A percentile compares a stretch with the other conserved stretches of the same genome.
These are phyloP conservation scores for Filobasidium uniguttulatum DNA, from an alignment of 1,284 basidiomycete species.

Conservation along the genomic window DNA sequence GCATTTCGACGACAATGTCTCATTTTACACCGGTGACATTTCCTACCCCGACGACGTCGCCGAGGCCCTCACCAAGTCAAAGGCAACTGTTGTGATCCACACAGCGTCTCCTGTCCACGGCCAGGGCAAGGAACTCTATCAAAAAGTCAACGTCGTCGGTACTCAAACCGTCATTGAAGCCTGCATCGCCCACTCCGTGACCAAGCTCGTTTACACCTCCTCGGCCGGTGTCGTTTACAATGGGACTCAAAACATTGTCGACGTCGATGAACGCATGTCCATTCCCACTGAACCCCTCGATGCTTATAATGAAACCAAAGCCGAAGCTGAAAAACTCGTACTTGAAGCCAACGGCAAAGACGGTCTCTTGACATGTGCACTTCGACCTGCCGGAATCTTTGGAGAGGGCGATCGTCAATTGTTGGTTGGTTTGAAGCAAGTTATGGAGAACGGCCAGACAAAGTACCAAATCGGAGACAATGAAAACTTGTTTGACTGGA, in stretches of 20 bases:
- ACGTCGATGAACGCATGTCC: slow-evolving; percentile 77
- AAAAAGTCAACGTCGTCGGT: slow-evolving; percentile 88
- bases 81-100: slow-evolving; percentile 79
- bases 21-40: slow-evolving; percentile 76
- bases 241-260: slow-evolving; percentile 58
- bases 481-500: slow-evolving; percentile 91
- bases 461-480: slow-evolving; percentile 91
- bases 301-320: slow-evolving; percentile 95
- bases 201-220: slow-evolving; percentile 87
- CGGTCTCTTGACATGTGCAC: slow-evolving; percentile 72
- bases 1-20: slow-evolving; percentile 58
- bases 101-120: slow-evolving; percentile 82
- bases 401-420: slow-evolving; percentile 88
- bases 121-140: slow-evolving; percentile 58
- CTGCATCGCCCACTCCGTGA: slow-evolving; percentile 55
- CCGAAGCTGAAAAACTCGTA: slow-evolving; percentile 71
- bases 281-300: slow-evolving; percentile 67
- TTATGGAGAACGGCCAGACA: slow-evolving; percentile 68
- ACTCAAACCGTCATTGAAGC: slow-evolving; percentile 75
- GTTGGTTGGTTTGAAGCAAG: slow-evolving; percentile 65
- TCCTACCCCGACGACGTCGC: slow-evolving; percentile 58
- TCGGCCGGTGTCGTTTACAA: slow-evolving; percentile 88
- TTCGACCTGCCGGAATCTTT: slow-evolving; percentile 93
- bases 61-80: slow-evolving; percentile 60
- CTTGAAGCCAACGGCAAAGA: slow-evolving; percentile 71